Base-by-base conservation (phyloP, 768 basidiomycete genomes). In the Russula virescens region DNA sequence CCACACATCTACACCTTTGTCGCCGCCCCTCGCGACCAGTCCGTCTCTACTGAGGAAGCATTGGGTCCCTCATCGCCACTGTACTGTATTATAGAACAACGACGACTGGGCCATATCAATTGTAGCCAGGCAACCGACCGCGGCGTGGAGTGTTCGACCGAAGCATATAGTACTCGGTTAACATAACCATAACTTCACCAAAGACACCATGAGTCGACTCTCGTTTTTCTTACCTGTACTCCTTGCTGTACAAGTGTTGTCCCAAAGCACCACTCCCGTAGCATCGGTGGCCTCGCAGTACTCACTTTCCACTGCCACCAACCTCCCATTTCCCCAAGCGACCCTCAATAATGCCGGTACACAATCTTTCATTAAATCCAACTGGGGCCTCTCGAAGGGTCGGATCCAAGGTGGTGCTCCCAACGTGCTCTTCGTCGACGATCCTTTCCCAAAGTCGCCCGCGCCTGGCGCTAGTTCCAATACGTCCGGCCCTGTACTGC, bases 311-410 rank as follows among this genome's bases (percentile, higher is more conserved):
- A 83, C 84, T 2, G 84, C 83, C 70, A 89, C 87, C 3, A 70
- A 75, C 5, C 72, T 89, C 18, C 81, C 86, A 5, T 90, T 86
- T 69, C 88, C 89, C 25, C 78, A 82, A 5, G 77, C 83, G 5
- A 87, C 86, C 0, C 80, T 80, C 61, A 69, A 77, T n/a, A 74
- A 79, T 42, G 68, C 70, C 31, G 79, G 84, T 56, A 72, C 88
- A 0, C 77, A 81, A 63, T 71, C 74, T 0, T 78, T 83, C 65
- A 72, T 89, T 10, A 73, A 77, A 23, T 78, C 80, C 10, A 72
- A 79, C 26, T 91, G 88, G 88, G 80, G 78, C 43, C 77, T 89
- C 7, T 80, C 75, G 70, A 83, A 82, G 67, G 83, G 81, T 16
- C 79, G 75, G 45, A 79, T 91, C 34, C 83, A 87, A 65, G 80